phyloP scores from a whole-genome alignment of 805 yeast species.

The Brettanomyces naardenensis region DNA sequence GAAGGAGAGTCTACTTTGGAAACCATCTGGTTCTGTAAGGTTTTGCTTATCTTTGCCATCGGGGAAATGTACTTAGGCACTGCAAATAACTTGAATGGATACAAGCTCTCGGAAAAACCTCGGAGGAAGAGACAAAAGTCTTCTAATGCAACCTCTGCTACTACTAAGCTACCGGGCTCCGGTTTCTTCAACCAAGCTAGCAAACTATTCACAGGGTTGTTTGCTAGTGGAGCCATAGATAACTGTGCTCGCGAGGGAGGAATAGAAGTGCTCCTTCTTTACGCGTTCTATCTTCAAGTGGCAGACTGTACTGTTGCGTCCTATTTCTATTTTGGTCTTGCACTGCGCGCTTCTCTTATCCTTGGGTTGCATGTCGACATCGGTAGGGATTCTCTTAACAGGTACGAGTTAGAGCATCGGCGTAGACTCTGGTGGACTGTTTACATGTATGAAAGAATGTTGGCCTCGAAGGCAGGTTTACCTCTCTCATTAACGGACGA shows the following conservation, averaged over 20 bases:
- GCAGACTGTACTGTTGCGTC: slow-evolving; percentile 81
- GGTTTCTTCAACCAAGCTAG: slow-evolving; percentile 74
- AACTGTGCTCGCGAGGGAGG: slow-evolving; percentile 75
- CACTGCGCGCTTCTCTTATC: slow-evolving; percentile 45
- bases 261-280: slow-evolving; percentile 62
- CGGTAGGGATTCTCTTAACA: slow-evolving; percentile 48
- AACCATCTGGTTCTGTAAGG: slow-evolving; percentile 76
- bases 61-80: slow-evolving; percentile 83
- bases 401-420: slow-evolving; percentile 47
- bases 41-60: slow-evolving; percentile 62
- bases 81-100: slow-evolving; percentile 54
- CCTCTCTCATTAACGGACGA: slow-evolving; percentile 76
- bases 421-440: slow-evolving; percentile 33
- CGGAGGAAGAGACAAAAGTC: slow-evolving; percentile 13
- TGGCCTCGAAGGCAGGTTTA: slow-evolving; percentile 74
- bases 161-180: slow-evolving; percentile 63
- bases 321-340: slow-evolving; percentile 42
- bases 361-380: slow-evolving; percentile 81
- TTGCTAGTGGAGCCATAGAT: slow-evolving; percentile 74
- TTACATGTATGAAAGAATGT: slow-evolving; percentile 50
- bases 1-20: slow-evolving; percentile 52
- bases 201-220: slow-evolving; percentile 67
- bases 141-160: background rate
- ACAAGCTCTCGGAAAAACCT: slow-evolving; percentile 23
- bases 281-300: slow-evolving; percentile 75